Conservation (phyloP, 805 yeast genomes). For the Metschnikowia proteae region DNA sequence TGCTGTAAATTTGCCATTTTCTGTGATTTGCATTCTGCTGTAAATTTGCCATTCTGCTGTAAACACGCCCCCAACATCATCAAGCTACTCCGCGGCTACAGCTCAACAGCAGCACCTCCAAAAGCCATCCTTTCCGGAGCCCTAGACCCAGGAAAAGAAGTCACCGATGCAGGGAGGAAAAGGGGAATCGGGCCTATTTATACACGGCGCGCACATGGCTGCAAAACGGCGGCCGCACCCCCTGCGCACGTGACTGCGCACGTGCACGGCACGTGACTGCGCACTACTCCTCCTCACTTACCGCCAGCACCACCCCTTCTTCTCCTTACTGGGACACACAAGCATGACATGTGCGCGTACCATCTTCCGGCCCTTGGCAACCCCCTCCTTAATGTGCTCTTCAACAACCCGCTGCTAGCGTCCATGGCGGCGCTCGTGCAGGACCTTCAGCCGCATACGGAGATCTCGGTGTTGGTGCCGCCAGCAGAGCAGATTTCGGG, state of each 20-base stretch:
- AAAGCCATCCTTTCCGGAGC: too few species aligned
- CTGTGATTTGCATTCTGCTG: too few species aligned
- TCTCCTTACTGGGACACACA: not conserved
- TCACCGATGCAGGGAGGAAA: too few species aligned
- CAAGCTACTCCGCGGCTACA: too few species aligned
- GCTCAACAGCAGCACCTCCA: too few species aligned
- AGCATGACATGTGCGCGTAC: slow-evolving; percentile 1
- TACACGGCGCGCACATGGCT: not conserved
- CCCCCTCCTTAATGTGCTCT: slow-evolving; percentile 61
- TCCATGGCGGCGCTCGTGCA: slow-evolving; percentile 42
- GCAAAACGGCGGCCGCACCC: not conserved
- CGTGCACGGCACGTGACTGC: not conserved
- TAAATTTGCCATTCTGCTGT: too few species aligned
- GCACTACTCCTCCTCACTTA: not conserved
- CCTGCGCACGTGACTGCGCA: not conserved
- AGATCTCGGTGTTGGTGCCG: slow-evolving; percentile 65
- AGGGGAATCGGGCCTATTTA: too few species aligned
- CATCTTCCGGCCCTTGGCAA: slow-evolving; percentile 56
- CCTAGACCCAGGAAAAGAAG: too few species aligned
- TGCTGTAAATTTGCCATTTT: too few species aligned
- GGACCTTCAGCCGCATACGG: slow-evolving; percentile 45
- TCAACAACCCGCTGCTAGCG: slow-evolving; percentile 52
- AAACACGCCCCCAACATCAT: too few species aligned
- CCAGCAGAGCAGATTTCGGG: slow-evolving; percentile 46
- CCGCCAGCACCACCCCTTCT: not conserved